Evolutionary conservation across 139 green algal genomes (phyloP).

Genomic region (Asterochloris sp.): DNA sequence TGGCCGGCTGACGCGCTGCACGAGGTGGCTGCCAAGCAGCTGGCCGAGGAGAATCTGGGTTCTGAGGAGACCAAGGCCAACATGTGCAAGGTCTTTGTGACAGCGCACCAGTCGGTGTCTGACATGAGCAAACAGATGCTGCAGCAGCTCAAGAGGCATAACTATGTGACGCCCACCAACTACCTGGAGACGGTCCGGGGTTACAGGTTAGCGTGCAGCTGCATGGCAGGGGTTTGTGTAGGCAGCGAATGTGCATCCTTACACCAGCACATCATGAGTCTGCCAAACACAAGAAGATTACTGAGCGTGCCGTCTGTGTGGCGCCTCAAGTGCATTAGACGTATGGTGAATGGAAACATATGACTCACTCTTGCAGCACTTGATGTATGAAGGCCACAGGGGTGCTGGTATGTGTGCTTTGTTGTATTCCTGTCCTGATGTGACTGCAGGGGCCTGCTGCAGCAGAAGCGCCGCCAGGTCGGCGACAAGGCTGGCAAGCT

Average conservation of each 20-base stretch:
- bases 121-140: constrained; percentile 30
- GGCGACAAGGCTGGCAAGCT: constrained; percentile 70
- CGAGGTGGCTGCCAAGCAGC: constrained; percentile 30
- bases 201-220: constrained; percentile 23
- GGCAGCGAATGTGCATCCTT: background rate
- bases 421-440: background rate
- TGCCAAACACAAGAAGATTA: too few relatives aligned
- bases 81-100: constrained; percentile 50
- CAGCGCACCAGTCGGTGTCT: constrained; percentile 60
- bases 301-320: too few relatives aligned
- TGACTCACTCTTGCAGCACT: too few relatives aligned
- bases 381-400: too few relatives aligned
- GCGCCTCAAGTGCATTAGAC: too few relatives aligned
- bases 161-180: constrained; percentile 70
- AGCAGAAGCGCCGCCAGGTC: constrained; percentile 64
- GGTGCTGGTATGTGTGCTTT: too few relatives aligned
- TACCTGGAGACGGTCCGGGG: constrained; percentile 57
- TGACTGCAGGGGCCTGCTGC: constrained; percentile 48
- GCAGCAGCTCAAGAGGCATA: constrained; percentile 35
- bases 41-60: constrained; percentile 25
- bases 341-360: too few relatives aligned
- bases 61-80: constrained; percentile 5
- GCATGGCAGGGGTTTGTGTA: constrained; percentile 16
- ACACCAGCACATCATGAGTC: background rate
- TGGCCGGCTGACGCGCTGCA: constrained; percentile 53